Evolutionary conservation across 306 rosid genomes (phyloP), one percentile per base, ranked within the genome.

Genomic region (Dryas drummondii): DNA sequence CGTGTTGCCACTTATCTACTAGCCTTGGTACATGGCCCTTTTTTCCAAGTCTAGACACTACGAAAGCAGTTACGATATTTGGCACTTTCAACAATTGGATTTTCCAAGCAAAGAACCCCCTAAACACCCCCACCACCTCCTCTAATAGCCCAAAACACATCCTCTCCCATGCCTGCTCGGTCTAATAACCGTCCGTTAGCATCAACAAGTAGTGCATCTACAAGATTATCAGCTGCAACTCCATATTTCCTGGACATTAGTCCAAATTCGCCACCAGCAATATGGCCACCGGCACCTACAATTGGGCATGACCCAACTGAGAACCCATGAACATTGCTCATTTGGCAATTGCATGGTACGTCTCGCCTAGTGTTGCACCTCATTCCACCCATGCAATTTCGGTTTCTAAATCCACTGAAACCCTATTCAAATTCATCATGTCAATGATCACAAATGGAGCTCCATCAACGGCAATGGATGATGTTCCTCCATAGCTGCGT

Each of bases 71-170:
- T n/a, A 92, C 89, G 16, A 16, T 16, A 68, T 67, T 52, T 60
- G 96, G 97, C 4, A 92, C 86, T 82, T 76, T 72, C 63, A 80
- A 50, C 71, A 92, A 46, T 16, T 82, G 57, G 71, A 92, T 83
- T 74, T 85, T 89, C 97, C 97, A 91, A n/a, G 97, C 90, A 79
- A 82, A 88, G 1, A 91, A 91, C 73, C 15, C 97, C 96, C 90
- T 91, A 88, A 55, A 91, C 70, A 42, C 94, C 97, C 15, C 93
- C 96, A 0, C 97, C 96, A 48, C 96, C 97, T 52, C 93, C 93
- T 87, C 97, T 84, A 50, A 91, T 88, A 45, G 97, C 96, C 97
- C 97, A 91, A 82, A 91, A 91, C 84, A 91, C 93, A 68, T 91
- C 96, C 47, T 91, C 96, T 69, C 93, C 97, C 93, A 91, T 89